Base-by-base conservation (phyloP, 225 moss, liverwort and hornwort species). In the Climacium dendroides region DNA sequence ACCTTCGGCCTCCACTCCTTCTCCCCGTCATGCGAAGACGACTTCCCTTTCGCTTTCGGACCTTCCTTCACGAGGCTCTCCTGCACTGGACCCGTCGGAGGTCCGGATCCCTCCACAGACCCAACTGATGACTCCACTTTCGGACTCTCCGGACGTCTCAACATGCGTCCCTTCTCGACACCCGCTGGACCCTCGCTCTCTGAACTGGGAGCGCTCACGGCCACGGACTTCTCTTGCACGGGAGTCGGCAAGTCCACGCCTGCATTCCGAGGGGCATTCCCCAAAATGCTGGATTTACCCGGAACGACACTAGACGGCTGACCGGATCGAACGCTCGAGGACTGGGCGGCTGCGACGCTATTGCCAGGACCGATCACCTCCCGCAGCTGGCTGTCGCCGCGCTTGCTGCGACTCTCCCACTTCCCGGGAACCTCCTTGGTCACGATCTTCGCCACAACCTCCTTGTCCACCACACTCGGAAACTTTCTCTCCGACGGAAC, bases 1-100 rank as follows among this genome's bases (percentile, higher is more conserved):
- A 92, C 91, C 85, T 99, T 99, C 63, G 96, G 97, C 81, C 99
- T 93, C 99, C 99, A 99, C 93, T 97, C 99, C 91, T 99, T 99
- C 85, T 99, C 98, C 45, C 94, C 96, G 87, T 98, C 98, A 28
- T 99, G 97, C 76, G 89, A 95, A 80, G 80, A 90, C 72, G 91
- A 74, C 88, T 94, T 99, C 47, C 90, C 92, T 85, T 94, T 99
- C 67, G 87, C 82, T 77, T 94, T 95, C 34, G 58, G 23, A 19
- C 87, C 95, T 24, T 97, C 99, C 86, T 94, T 97, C 50, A 80
- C 83, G 1, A 80, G 39, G 39, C 89, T 82, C 35, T 96, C 97
- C 15, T 77, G 89, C 8, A 55, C 91, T 7, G 87, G 13, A 20
- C 11, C 74, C 16, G 88, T 39, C 41, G 53, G 78, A n/a, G 73